Evolutionary conservation across 1,284 basidiomycete genomes (phyloP).

Genomic region (Fistulina hepatica): DNA sequence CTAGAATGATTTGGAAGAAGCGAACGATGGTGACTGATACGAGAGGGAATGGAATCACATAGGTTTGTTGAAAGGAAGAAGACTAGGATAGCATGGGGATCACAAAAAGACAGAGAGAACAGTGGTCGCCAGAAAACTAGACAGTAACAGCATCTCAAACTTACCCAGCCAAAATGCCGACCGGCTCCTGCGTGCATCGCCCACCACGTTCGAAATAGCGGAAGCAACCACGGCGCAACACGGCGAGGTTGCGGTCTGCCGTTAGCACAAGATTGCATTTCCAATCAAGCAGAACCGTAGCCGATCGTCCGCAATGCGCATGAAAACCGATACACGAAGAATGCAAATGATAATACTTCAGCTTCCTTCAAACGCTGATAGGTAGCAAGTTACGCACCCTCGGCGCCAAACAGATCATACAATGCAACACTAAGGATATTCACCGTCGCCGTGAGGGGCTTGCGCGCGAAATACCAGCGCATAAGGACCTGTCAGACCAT

Average conservation of each 20-base stretch:
- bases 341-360: conserved; percentile 8
- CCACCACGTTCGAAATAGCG: conserved; percentile 96
- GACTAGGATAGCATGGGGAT: background rate
- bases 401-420: conserved; percentile 86
- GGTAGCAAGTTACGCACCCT: conserved; percentile 41
- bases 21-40: conserved; percentile 1
- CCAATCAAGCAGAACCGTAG: too few relatives aligned
- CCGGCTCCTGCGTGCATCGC: conserved; percentile 81
- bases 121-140: background rate
- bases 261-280: background rate
- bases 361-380: background rate
- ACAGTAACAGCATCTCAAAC: conserved; percentile 15
- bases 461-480: conserved; percentile 79
- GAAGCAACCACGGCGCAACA: conserved; percentile 90
- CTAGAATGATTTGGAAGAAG: background rate
- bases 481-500: conserved; percentile 47
- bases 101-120: background rate
- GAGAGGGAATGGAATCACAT: conserved; percentile 1
- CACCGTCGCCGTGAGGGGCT: conserved; percentile 71
- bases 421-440: conserved; percentile 88
- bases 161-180: conserved; percentile 78
- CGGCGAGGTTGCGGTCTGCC: conserved; percentile 65
- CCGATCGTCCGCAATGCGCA: too few relatives aligned
- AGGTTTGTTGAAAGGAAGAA: background rate
- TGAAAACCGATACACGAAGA: too few relatives aligned